Conservation (phyloP, 2,329 filamentous ascomycete species). For the Zymoseptoria pseudotritici region DNA sequence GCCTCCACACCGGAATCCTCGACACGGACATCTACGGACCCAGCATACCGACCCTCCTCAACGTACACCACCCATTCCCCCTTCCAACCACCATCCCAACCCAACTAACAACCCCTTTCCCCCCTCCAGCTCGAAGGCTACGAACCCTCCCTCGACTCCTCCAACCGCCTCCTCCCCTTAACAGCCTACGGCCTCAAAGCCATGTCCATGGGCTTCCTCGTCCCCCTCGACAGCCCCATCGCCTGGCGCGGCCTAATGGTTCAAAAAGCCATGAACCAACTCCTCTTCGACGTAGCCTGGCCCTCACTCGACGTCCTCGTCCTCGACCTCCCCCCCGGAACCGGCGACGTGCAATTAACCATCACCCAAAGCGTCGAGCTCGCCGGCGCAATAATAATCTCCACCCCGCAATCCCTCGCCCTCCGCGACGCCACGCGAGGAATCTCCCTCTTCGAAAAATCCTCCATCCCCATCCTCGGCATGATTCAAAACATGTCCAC, state of each 20-base stretch:
- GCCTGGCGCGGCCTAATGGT: constrained; percentile 97
- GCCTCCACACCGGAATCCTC: constrained; percentile 76
- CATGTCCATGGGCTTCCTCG: constrained; percentile 97
- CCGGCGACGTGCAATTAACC: constrained; percentile 92
- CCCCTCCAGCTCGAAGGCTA: constrained; percentile 25
- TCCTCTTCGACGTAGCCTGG: constrained; percentile 94
- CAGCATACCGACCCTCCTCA: constrained; percentile 82
- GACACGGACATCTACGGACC: constrained; percentile 97
- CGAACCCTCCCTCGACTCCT: constrained; percentile 25
- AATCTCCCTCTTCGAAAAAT: constrained; percentile 85
- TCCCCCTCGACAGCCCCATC: constrained; percentile 71
- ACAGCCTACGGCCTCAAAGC: constrained; percentile 94
- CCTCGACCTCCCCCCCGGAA: constrained; percentile 86
- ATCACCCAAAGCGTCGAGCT: constrained; percentile 91
- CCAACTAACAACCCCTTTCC: background rate
- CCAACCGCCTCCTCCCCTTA: constrained; percentile 75
- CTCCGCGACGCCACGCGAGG: constrained; percentile 88
- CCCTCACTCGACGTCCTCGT: constrained; percentile 80
- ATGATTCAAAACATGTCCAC: constrained; percentile 89
- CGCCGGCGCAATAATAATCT: constrained; percentile 80
- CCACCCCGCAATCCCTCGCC: constrained; percentile 87
- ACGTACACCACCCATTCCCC: constrained; percentile 44
- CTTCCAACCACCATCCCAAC: background rate
- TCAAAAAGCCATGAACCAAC: constrained; percentile 91
- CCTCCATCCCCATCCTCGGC: constrained; percentile 72